Conservation (phyloP, 768 basidiomycete species). For the Kwoniella heveanensis region DNA sequence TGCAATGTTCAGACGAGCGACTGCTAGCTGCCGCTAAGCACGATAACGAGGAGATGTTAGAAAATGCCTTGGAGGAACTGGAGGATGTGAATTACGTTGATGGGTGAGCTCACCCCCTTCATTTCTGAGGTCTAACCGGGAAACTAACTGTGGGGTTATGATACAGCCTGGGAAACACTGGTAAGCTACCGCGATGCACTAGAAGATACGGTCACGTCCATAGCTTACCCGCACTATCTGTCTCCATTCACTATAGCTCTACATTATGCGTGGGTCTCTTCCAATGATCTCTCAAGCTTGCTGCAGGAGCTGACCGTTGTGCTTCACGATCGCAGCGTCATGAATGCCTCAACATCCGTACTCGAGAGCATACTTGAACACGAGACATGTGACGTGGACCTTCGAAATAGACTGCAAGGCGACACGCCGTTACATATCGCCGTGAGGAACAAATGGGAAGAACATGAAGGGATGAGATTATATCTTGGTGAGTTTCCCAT, state of each 20-base stretch:
- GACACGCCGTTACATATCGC: slow-evolving; percentile 81
- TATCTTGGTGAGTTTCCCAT: slow-evolving; percentile 62
- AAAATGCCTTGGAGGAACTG: slow-evolving; percentile 63
- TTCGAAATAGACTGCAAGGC: slow-evolving; percentile 67
- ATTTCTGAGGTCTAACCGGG: too few relatives aligned
- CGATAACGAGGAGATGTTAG: slow-evolving; percentile 71
- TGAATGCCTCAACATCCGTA: slow-evolving; percentile 64
- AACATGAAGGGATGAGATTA: slow-evolving; percentile 63
- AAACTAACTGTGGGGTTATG: background rate
- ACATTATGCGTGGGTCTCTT: slow-evolving; percentile 68
- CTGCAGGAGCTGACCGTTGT: background rate
- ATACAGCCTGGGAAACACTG: slow-evolving; percentile 76
- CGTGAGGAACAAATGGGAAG: slow-evolving; percentile 59
- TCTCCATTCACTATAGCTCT: slow-evolving; percentile 59
- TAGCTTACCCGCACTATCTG: background rate
- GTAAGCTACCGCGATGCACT: slow-evolving; percentile 58
- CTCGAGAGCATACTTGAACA: slow-evolving; percentile 72
- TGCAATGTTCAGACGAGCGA: slow-evolving; percentile 70
- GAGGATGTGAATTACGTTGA: slow-evolving; percentile 74
- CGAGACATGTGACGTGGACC: slow-evolving; percentile 80
- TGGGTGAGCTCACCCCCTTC: slow-evolving; percentile 69
- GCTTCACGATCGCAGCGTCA: slow-evolving; percentile 55
- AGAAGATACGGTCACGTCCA: too few relatives aligned
- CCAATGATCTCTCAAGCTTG: background rate
- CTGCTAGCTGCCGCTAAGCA: slow-evolving; percentile 71